Conservation (phyloP, 192 early-diverging fungal genomes). For the Backusella australiensis region DNA sequence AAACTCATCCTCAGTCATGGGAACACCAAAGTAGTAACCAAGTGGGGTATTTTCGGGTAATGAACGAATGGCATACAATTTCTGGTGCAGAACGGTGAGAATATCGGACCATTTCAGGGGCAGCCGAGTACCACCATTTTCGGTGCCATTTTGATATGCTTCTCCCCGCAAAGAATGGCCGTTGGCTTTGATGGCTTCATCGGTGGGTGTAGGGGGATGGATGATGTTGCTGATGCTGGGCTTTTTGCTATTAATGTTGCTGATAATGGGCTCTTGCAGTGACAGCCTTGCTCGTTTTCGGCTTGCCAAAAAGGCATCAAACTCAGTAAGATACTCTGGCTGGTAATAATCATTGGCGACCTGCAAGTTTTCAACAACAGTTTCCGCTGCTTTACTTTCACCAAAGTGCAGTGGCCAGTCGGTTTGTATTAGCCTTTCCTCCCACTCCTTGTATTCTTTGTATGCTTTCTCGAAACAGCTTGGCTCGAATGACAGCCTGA, state of each 20-base stretch:
- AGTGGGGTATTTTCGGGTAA: slow-evolving; percentile 71
- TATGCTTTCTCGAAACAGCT: slow-evolving; percentile 71
- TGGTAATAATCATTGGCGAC: background rate
- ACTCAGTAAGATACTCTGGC: slow-evolving; percentile 10
- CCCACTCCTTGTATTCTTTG: slow-evolving; percentile 72
- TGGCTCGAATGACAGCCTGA: slow-evolving; percentile 75
- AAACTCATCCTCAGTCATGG: slow-evolving; percentile 93
- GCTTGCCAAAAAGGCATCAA: slow-evolving; percentile 24
- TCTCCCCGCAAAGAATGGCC: slow-evolving; percentile 32
- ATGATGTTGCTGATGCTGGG: background rate
- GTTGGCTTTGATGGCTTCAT: slow-evolving; percentile 1
- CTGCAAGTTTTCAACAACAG: background rate
- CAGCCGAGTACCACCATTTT: background rate
- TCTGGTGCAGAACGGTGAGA: slow-evolving; percentile 31
- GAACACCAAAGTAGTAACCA: slow-evolving; percentile 94
- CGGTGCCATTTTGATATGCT: background rate
- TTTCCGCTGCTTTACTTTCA: slow-evolving; percentile 28
- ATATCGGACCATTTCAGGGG: slow-evolving; percentile 4
- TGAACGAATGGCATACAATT: slow-evolving; percentile 65
- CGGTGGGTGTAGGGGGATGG: background rate
- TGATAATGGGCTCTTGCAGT: background rate
- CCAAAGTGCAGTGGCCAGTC: slow-evolving; percentile 90
- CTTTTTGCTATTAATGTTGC: background rate
- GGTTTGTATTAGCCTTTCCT: slow-evolving; percentile 57
- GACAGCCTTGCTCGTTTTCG: slow-evolving; percentile 6